phyloP scores from a whole-genome alignment of 495 filamentous ascomycete species.

The Penicillium soppii region DNA sequence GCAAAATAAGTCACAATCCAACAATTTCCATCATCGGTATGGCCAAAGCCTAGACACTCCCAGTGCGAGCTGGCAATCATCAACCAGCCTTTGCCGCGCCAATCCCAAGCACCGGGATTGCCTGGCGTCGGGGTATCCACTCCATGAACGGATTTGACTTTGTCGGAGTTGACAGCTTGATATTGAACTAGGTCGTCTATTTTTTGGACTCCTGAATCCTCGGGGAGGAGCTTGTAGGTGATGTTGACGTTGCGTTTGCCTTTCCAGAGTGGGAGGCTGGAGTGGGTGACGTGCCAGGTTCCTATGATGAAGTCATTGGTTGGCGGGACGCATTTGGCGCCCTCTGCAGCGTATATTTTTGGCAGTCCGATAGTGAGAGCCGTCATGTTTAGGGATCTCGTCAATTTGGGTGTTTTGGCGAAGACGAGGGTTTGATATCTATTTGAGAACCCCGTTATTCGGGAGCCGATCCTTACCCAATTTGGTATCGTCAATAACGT shows the following conservation, averaged over 20 bases:
- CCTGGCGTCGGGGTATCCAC: conserved; percentile 53
- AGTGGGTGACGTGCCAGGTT: conserved; percentile 68
- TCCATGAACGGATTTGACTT: conserved; percentile 59
- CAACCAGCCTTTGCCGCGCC: conserved; percentile 70
- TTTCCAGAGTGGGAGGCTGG: conserved; percentile 74
- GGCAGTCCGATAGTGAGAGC: conserved; percentile 14
- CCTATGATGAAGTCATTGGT: conserved; percentile 58
- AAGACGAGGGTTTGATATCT: not conserved
- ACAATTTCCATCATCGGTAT: conserved; percentile 41
- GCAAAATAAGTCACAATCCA: conserved; percentile 78
- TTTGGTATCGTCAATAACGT: too few species aligned
- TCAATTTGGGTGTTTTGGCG: not conserved
- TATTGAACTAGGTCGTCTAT: conserved; percentile 70
- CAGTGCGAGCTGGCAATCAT: conserved; percentile 64
- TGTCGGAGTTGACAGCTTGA: conserved; percentile 48
- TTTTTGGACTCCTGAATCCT: conserved; percentile 24
- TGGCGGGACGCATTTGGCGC: conserved; percentile 45
- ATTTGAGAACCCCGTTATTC: not conserved
- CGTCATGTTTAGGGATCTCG: conserved; percentile 16
- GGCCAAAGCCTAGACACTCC: conserved; percentile 72
- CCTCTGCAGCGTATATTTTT: conserved; percentile 10
- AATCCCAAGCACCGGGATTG: conserved; percentile 57
- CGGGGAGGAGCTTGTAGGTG: conserved; percentile 57
- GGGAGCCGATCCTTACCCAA: not conserved
- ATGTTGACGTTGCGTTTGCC: conserved; percentile 68